A percentile compares a stretch with the other conserved stretches of the same genome.
These are phyloP conservation scores for Entoloma clypeatum DNA, from an alignment of 1,284 basidiomycete genomes.

Conservation along the genomic window DNA sequence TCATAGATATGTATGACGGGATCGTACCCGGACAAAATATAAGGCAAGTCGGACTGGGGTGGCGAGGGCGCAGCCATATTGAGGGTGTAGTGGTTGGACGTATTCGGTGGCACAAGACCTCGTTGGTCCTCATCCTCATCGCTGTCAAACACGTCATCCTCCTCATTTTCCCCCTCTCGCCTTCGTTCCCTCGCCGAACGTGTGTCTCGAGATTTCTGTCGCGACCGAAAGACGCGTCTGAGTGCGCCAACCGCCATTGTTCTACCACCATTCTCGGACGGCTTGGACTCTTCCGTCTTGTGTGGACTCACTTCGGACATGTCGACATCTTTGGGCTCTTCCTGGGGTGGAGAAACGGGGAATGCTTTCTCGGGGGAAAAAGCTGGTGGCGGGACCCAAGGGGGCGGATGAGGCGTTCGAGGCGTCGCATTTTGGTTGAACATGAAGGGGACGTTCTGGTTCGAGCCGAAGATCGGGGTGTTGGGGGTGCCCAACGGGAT, in stretches of 20 bases:
- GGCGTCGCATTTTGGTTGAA: slow-evolving; percentile 55
- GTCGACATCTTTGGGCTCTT: slow-evolving; percentile 63
- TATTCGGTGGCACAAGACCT: slow-evolving; percentile 46
- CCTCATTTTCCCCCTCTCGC: slow-evolving; percentile 29
- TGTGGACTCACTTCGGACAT: slow-evolving; percentile 70
- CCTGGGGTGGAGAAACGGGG: slow-evolving; percentile 35
- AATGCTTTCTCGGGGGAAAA: slow-evolving; percentile 60
- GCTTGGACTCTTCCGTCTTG: slow-evolving; percentile 38
- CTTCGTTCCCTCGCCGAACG: slow-evolving; percentile 25
- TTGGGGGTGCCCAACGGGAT: slow-evolving; percentile 40
- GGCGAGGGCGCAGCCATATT: slow-evolving; percentile 63
- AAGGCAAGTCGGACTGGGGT: slow-evolving; percentile 59
- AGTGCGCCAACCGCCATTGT: slow-evolving; percentile 65
- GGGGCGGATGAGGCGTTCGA: slow-evolving; percentile 42
- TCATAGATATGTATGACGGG: slow-evolving; percentile 10
- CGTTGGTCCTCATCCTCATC: slow-evolving; percentile 40
- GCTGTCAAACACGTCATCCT: slow-evolving; percentile 38
- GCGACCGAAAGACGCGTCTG: slow-evolving; percentile 61
- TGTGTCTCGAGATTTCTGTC: slow-evolving; percentile 46
- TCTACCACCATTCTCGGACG: slow-evolving; percentile 30
- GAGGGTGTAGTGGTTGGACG: slow-evolving; percentile 76
- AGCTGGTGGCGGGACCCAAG: slow-evolving; percentile 61
- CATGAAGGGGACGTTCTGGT: slow-evolving; percentile 65
- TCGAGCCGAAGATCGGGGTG: slow-evolving; percentile 55
- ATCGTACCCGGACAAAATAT: slow-evolving; percentile 74